Percentiles rank a stretch among this genome's conserved stretches.
phyloP scores from a whole-genome alignment of 163 green algal species.

The Scenedesmus sp. region DNA sequence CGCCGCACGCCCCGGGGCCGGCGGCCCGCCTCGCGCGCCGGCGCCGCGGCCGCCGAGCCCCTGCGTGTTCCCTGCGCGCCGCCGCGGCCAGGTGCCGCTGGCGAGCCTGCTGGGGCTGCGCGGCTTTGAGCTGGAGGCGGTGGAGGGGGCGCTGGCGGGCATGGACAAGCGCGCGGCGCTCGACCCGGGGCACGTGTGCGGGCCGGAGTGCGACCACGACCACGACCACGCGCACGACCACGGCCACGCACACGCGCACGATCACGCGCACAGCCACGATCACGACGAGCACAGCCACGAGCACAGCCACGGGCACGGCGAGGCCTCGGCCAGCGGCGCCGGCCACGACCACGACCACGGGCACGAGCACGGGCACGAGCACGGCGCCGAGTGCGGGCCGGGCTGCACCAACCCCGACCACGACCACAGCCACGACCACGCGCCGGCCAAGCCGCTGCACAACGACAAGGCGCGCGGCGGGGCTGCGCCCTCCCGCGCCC shows the following conservation, averaged over 20 bases:
- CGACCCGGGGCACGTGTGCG: constrained; percentile 5
- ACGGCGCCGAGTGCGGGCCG: constrained; percentile 50
- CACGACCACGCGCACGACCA: constrained; percentile 38
- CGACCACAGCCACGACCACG: constrained; percentile 49
- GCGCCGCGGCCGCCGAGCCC: not conserved
- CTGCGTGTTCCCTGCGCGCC: not conserved
- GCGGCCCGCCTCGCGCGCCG: no score
- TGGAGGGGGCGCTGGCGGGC: constrained; percentile 50
- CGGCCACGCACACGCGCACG: constrained; percentile 46
- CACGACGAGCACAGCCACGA: constrained; percentile 52
- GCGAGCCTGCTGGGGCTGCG: constrained; percentile 93
- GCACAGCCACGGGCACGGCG: constrained; percentile 60
- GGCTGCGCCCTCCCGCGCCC: no score
- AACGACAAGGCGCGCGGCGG: constrained; percentile 75
- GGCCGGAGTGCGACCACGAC: constrained; percentile 51
- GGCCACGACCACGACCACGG: constrained; percentile 56
- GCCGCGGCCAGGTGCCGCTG: constrained; percentile 62
- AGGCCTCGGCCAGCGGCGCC: constrained; percentile 51
- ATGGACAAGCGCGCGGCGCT: not conserved
- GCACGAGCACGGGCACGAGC: constrained; percentile 25
- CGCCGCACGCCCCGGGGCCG: no score
- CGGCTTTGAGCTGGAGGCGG: constrained; percentile 90
- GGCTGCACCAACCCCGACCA: constrained; percentile 51
- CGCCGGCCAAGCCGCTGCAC: constrained; percentile 53
- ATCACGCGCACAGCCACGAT: constrained; percentile 43